phyloP scores from a whole-genome alignment of 2,329 filamentous ascomycete genomes.

The Phaeosphaeria sp. region DNA sequence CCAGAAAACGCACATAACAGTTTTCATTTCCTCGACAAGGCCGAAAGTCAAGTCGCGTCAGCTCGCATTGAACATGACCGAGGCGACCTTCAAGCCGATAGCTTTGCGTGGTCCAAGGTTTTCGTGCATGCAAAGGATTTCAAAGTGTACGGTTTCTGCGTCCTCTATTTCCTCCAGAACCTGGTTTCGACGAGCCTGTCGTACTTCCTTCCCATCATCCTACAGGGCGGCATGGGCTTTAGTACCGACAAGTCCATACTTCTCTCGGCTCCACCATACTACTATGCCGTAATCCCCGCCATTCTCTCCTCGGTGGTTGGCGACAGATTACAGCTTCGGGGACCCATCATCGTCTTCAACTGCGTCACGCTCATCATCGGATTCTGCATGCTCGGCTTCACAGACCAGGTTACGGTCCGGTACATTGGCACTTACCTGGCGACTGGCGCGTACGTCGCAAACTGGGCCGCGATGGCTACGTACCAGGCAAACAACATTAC shows the following conservation, averaged over 20 bases:
- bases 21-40: conserved; percentile 63
- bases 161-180: conserved; percentile 71
- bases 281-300: conserved; percentile 69
- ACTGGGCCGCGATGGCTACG: conserved; percentile 69
- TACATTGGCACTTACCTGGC: conserved; percentile 71
- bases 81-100: conserved; percentile 63
- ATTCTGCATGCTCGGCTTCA: conserved; percentile 70
- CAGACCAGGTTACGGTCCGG: conserved; percentile 64
- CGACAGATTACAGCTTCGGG: conserved; percentile 66
- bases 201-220: conserved; percentile 70
- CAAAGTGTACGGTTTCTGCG: conserved; percentile 70
- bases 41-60: conserved; percentile 64
- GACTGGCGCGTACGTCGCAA: conserved; percentile 71
- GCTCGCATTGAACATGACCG: conserved; percentile 66
- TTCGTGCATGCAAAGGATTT: conserved; percentile 63
- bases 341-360: conserved; percentile 70
- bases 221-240: conserved; percentile 57
- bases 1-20: conserved; percentile 66
- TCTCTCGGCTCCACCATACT: conserved; percentile 71
- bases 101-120: conserved; percentile 63
- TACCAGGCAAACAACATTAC: conserved; percentile 59
- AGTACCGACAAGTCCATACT: conserved; percentile 58
- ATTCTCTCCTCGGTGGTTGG: conserved; percentile 67
- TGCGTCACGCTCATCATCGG: conserved; percentile 66
- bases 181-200: conserved; percentile 69